Base-by-base conservation (phyloP, 805 yeast genomes). In the Saitoella complicata region DNA sequence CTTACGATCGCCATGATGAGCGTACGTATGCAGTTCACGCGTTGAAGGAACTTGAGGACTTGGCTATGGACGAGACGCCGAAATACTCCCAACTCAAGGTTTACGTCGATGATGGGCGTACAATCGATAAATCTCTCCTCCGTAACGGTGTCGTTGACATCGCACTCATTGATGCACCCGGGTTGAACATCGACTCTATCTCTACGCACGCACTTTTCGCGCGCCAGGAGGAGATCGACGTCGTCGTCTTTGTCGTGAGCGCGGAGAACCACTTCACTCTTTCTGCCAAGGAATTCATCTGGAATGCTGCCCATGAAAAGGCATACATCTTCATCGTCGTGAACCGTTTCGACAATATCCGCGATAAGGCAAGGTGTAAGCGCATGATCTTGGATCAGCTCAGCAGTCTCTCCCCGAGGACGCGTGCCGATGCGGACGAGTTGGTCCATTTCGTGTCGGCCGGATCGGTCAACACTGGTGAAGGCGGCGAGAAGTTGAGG, bases 211-310 rank as follows among this genome's bases (percentile, higher is more conserved):
- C 88, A 57, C 86, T 91, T 0, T 87, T 88, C 59, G 80, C 95
- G 1, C 75, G 96, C 48, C 97, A 91, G 64, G 97, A 91, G 56
- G 98, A 91, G 57, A 91, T 91, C 49, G 99, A 91, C 59, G 69
- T 91, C 51, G 95, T 91, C 3, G 88, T 91, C 1, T 93, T 91
- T 66, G 97, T 93, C 2, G 95, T 91, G 2, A 83, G 80, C 59
- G 94, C 98, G 0, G 97, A 87, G 56, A 93, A 91, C 56, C 96
- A 91, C 58, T 81, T 91, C 58, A 91, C 99, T 0, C 66, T 86
- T 46, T 82, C 94, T 0, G 97, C 96, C 0, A 80, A 84, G 52
- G 99, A 91, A 56, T 93, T 91, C 57, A 84, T 91, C 44, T 70
- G 88, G 1, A 75, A 83, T 36, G 94, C 95, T 0, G 86, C 95